phyloP scores from a whole-genome alignment of 108 stramenopile species.

The Halocafeteria seosinensis region DNA sequence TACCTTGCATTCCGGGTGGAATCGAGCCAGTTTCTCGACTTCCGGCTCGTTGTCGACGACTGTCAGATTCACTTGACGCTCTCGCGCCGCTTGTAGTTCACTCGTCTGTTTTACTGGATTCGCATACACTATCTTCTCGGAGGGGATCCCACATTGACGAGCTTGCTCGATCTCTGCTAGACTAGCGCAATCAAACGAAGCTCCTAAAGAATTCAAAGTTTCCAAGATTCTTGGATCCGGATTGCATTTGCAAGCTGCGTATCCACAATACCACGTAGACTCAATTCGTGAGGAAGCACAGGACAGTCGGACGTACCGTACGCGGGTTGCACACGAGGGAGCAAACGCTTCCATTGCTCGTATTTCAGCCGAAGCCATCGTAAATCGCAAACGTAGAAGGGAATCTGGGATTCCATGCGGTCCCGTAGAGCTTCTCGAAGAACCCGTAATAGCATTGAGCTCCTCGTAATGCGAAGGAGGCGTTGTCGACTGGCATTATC shows the following conservation, averaged over 20 bases:
- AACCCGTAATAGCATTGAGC: too few relatives aligned
- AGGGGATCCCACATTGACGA: slow-evolving; percentile 32
- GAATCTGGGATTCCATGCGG: too few relatives aligned
- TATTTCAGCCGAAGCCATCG: not conserved
- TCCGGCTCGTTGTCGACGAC: slow-evolving; percentile 75
- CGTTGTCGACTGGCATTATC: too few relatives aligned
- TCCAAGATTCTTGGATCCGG: slow-evolving; percentile 47
- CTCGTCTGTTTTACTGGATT: slow-evolving; percentile 63
- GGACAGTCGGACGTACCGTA: not conserved
- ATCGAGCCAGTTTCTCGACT: slow-evolving; percentile 53
- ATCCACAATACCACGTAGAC: slow-evolving; percentile 27
- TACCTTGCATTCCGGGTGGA: slow-evolving; percentile 48
- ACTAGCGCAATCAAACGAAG: slow-evolving; percentile 75
- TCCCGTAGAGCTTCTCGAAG: too few relatives aligned
- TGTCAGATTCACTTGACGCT: slow-evolving; percentile 51
- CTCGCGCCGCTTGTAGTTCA: slow-evolving; percentile 53
- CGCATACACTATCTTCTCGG: slow-evolving; percentile 63
- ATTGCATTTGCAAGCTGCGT: slow-evolving; percentile 75
- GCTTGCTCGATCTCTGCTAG: slow-evolving; percentile 59
- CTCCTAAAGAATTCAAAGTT: slow-evolving; percentile 51
- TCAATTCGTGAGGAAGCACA: not conserved
- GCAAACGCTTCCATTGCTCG: not conserved
- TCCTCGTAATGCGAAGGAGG: too few relatives aligned
- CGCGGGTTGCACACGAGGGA: not conserved
- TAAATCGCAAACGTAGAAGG: too few relatives aligned